Evolutionary conservation across 352 stramenopile genomes (phyloP), one percentile per base, ranked within the genome.

Genomic region (Peronospora destructor): DNA sequence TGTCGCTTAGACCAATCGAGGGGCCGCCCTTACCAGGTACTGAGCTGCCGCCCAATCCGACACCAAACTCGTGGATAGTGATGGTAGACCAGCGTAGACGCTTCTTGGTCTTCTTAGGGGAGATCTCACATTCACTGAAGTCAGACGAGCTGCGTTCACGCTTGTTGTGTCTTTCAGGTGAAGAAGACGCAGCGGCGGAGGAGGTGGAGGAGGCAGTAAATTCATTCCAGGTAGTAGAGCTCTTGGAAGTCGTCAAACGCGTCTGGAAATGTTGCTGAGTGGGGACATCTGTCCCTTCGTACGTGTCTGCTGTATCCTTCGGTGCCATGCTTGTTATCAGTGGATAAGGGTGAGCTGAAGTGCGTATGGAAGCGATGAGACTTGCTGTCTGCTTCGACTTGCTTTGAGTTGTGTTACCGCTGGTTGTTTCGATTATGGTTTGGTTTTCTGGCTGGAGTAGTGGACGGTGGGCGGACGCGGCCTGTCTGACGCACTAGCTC

Each of bases 61-160:
- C 53, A 40, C 67, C 68, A 39, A 21, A 79, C 63, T 83, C 71
- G 61, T 83, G 59, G 12, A 79, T 41, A n/a, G 68, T 83, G 59
- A 77, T 71, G 25, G 71, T 79, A 10, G 61, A 71, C 68, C 68
- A 79, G 29, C 71, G 71, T 58, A 77, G 23, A 6, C 64, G 61
- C 64, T 79, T 79, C 52, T 76, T 74, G 28, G 17, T 51, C 41
- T 56, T 46, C 28, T 60, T 56, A 3, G 50, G 35, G 9, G 41
- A 53, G 3, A 13, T 11, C 14, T 56, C 42, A 41, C 39, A 53
- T 10, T 62, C 42, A 14, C 13, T 48, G 3, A 41, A 16, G 28
- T 37, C 12, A 12, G 33, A 59, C 9, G 50, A 19, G 29, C 32
- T 66, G 16, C 53, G 58, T 9, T 51, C 37, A 8, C 53, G 58